phyloP scores from a whole-genome alignment of 176 grass and related monocot genomes.

The Cenchrus purpureus region DNA sequence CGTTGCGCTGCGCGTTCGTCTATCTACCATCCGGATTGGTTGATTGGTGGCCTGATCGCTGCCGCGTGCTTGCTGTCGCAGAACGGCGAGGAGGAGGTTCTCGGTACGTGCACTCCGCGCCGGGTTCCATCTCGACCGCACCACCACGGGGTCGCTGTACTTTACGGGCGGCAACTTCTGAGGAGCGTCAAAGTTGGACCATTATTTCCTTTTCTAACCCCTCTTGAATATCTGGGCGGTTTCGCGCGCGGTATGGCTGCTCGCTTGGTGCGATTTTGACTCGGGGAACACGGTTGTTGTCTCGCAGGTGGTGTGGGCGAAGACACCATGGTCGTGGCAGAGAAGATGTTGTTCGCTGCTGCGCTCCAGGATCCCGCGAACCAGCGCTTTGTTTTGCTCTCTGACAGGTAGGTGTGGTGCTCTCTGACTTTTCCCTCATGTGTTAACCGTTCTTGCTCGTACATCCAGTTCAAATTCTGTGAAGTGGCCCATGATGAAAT shows the following conservation, averaged over 20 bases:
- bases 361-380: constrained; percentile 83
- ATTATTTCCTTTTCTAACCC: neutral
- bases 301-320: constrained; percentile 88
- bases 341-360: constrained; percentile 66
- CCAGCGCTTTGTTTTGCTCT: constrained; percentile 85
- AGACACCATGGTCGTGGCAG: constrained; percentile 89
- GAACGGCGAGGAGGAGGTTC: constrained; percentile 80
- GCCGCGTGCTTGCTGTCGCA: constrained; percentile 28
- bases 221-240: neutral
- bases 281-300: constrained; percentile 24
- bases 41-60: constrained; percentile 22
- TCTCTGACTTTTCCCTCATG: neutral
- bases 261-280: constrained; percentile 22
- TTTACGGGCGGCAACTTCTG: constrained; percentile 71
- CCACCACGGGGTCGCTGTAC: constrained; percentile 76
- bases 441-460: neutral
- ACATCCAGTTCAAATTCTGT: neutral
- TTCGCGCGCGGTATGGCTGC: neutral
- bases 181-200: constrained; percentile 71
- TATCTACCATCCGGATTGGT: neutral
- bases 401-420: constrained; percentile 67
- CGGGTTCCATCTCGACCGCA: constrained; percentile 73
- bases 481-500: constrained; percentile 11
- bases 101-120: constrained; percentile 96
- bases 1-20: neutral